Base-by-base conservation (phyloP, 1,284 basidiomycete species). In the Ceratobasidium sp. region DNA sequence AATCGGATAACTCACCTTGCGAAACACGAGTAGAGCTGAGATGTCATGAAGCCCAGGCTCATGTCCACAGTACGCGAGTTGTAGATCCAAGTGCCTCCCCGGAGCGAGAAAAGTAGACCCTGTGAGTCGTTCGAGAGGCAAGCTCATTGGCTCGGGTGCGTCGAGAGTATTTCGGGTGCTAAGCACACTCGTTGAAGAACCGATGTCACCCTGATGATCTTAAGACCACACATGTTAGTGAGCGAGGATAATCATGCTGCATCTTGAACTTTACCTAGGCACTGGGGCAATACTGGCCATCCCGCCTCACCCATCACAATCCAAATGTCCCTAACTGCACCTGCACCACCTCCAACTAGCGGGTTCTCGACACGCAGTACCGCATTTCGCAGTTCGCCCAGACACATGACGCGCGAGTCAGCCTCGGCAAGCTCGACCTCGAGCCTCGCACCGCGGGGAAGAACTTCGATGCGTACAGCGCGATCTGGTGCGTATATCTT, bases 401-500 rank as follows among this genome's bases (percentile, higher is more conserved):
- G 32, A 44, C 59, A 62, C 70, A 73, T 64, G 79, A 90, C 90
- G 54, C 76, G 67, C n/a, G 62, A 70, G 44, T 74, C 77, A 29
- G 65, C 68, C 32, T 78, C 77, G 43, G 56, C 76, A 29, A 78
- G 66, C 49, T 77, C 66, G 15, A 76, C 76, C 15, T 77, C 75
- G 25, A 95, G 84, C 76, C 89, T 87, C 76, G 90, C 89, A 37
- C 87, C 85, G 3, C 88, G 87, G 75, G 90, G 88, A 77, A 90
- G 88, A 7, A 94, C 87, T 19, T 90, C 86, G 5, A 90, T 84
- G 64, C 84, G 85, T 76, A 91, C 85, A 43, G 87, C 77, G 9
- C 89, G 82, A 80, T 93, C 90, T 1, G 91, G 88, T 11, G 89
- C 90, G 81, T 94, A 94, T 11, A 88, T 86, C 34, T 88, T 87